A percentile compares a stretch with the other conserved stretches of the same genome.
These are phyloP conservation scores for Exophiala dermatitidis DNA, from an alignment of 2,329 filamentous ascomycete species.

Conservation along the genomic window DNA sequence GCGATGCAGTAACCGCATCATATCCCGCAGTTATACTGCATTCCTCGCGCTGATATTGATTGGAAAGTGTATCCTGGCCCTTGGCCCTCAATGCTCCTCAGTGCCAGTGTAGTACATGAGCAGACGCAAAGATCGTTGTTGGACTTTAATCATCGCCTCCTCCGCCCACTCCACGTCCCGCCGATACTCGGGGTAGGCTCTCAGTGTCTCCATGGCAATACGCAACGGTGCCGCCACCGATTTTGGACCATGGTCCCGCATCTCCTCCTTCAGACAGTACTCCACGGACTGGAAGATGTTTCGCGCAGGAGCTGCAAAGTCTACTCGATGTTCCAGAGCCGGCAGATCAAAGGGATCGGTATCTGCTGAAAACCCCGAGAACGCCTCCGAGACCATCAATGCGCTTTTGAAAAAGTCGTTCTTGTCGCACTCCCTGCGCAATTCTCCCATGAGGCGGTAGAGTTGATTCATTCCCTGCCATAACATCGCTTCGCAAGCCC, in stretches of 20 bases:
- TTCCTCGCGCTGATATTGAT: too few relatives aligned
- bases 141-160: constrained; percentile 8
- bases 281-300: constrained; percentile 35
- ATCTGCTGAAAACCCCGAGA: neutral
- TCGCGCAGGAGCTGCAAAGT: constrained; percentile 28
- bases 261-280: constrained; percentile 29
- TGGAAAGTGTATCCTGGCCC: neutral
- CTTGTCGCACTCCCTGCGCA: constrained; percentile 8
- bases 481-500: constrained; percentile 31
- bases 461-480: constrained; percentile 33
- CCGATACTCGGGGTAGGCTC: constrained; percentile 1
- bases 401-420: neutral
- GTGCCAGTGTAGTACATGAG: constrained; percentile 7
- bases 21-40: too few relatives aligned
- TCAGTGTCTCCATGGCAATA: constrained; percentile 26
- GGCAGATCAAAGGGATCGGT: constrained; percentile 21
- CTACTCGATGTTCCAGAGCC: constrained; percentile 26
- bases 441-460: constrained; percentile 27
- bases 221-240: constrained; percentile 25
- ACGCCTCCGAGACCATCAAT: neutral
- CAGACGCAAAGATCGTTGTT: constrained; percentile 12
- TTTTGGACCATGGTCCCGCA: constrained; percentile 19
- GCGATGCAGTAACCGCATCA: too few relatives aligned
- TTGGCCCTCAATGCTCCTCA: neutral
- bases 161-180: constrained; percentile 16